Evolutionary conservation across 1,284 basidiomycete species (phyloP).

Genomic region (Agroathelia rolfsii): DNA sequence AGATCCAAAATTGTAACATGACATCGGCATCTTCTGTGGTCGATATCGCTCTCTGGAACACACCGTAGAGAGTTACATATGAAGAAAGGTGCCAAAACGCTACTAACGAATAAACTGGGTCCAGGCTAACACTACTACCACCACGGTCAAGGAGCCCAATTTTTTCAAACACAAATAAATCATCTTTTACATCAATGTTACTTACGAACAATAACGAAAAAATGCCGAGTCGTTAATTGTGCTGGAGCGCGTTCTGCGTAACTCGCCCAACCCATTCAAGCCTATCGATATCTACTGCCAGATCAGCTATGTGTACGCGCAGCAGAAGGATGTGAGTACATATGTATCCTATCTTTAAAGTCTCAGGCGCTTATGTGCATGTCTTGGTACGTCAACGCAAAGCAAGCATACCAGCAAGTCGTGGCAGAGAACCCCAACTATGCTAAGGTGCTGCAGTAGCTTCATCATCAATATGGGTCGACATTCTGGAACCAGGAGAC

Average conservation of each 20-base stretch:
- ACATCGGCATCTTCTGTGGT: constrained; percentile 74
- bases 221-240: constrained; percentile 52
- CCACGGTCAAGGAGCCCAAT: constrained; percentile 26
- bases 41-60: constrained; percentile 73
- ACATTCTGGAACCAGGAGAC: constrained; percentile 65
- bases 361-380: constrained; percentile 2
- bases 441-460: constrained; percentile 71
- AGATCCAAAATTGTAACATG: constrained; percentile 77
- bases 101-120: too few species aligned
- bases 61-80: constrained; percentile 68
- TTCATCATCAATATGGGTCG: constrained; percentile 63
- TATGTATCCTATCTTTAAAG: too few species aligned
- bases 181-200: constrained; percentile 70
- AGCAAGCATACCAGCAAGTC: constrained; percentile 71
- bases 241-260: constrained; percentile 67
- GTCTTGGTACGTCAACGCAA: constrained; percentile 50
- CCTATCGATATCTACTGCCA: too few species aligned
- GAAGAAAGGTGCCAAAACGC: constrained; percentile 72
- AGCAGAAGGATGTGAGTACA: too few species aligned
- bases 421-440: constrained; percentile 64
- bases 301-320: too few species aligned
- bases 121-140: too few species aligned
- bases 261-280: constrained; percentile 63
- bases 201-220: constrained; percentile 78
- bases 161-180: constrained; percentile 80